Conservation (phyloP, 306 rosid genomes). For the Sicyos baderoa region DNA sequence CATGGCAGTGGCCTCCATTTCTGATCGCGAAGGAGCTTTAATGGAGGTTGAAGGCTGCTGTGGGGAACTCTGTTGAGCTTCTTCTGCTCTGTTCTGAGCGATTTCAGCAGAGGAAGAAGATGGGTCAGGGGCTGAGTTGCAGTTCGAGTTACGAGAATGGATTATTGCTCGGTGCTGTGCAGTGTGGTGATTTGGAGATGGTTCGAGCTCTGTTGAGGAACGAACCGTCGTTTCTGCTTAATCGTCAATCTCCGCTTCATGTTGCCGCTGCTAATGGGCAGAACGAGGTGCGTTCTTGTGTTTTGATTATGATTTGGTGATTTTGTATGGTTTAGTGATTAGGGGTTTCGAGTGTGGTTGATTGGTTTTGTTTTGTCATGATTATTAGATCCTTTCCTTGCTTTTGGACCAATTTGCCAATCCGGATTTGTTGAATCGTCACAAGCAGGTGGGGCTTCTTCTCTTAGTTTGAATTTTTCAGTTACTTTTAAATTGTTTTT, state of each 20-base stretch:
- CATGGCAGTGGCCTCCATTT: conserved; percentile 26
- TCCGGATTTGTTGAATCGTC: conserved; percentile 87
- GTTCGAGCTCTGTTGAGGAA: conserved; percentile 39
- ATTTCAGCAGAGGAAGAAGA: conserved; percentile 22
- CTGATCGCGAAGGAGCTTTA: conserved; percentile 36
- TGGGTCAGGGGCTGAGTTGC: conserved; percentile 98
- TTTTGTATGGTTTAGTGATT: background rate
- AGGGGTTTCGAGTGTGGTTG: conserved; percentile 10
- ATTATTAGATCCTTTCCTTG: conserved; percentile 57
- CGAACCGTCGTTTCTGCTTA: conserved; percentile 43
- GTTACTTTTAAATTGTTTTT: conserved; percentile 14
- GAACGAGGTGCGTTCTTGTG: conserved; percentile 53
- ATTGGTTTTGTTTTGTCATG: conserved; percentile 9
- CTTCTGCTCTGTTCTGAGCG: conserved; percentile 1
- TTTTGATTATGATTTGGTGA: background rate
- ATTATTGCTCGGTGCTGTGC: conserved; percentile 70
- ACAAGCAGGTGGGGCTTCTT: conserved; percentile 55
- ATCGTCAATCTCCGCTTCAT: conserved; percentile 79
- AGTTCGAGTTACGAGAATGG: conserved; percentile 57
- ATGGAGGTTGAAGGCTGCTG: conserved; percentile 25
- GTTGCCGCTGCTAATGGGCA: conserved; percentile 95
- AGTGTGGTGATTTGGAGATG: conserved; percentile 51
- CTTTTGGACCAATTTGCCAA: conserved; percentile 65
- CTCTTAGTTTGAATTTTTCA: conserved; percentile 9
- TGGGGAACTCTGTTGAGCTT: conserved; percentile 20